A percentile compares a stretch with the other conserved stretches of the same genome.
These are phyloP conservation scores for Pseudogymnoascus sp. DNA, from an alignment of 2,329 filamentous ascomycete species.

Conservation along the genomic window DNA sequence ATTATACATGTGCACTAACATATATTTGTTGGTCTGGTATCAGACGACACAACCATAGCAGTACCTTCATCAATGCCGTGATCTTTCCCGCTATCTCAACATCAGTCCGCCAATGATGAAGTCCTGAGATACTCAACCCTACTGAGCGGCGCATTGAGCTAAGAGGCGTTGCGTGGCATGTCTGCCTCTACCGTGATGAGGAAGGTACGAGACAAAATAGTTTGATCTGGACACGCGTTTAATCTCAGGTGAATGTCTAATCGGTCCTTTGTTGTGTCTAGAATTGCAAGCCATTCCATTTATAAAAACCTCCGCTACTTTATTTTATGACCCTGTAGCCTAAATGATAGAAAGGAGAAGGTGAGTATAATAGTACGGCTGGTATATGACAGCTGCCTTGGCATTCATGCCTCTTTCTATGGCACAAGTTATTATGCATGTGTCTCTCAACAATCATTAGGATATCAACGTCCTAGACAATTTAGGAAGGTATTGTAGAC, in stretches of 20 bases:
- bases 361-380: not conserved
- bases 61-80: not conserved
- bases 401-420: not conserved
- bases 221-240: not conserved
- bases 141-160: not conserved
- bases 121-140: not conserved
- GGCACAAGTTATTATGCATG: not conserved
- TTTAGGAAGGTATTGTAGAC: not conserved
- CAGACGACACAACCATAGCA: not conserved
- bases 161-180: not conserved
- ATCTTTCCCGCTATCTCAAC: not conserved
- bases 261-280: not conserved
- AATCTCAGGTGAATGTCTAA: not conserved
- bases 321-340: not conserved
- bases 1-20: not conserved
- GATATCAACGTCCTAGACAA: not conserved
- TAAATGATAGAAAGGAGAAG: conserved; percentile 1
- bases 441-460: not conserved
- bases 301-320: not conserved
- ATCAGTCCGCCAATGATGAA: not conserved
- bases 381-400: not conserved
- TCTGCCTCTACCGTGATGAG: not conserved
- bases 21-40: not conserved
- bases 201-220: not conserved
- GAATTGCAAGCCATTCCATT: not conserved